These are phyloP conservation scores for Verticillium longisporum DNA, from an alignment of 2,329 filamentous ascomycete species.

Conservation along the genomic window DNA sequence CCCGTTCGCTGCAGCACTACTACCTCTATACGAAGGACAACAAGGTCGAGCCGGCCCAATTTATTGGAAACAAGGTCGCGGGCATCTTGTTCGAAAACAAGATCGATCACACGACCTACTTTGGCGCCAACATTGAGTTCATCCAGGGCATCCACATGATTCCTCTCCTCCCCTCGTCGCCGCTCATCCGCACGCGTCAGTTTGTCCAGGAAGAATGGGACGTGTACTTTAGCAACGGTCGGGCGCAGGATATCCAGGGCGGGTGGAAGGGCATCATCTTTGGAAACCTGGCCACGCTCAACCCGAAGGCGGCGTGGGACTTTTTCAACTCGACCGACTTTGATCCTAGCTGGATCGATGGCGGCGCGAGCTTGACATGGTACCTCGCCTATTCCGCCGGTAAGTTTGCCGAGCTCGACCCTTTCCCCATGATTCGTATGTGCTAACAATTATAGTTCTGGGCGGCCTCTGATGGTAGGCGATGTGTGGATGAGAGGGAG, in stretches of 20 bases:
- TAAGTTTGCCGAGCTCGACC: conserved; percentile 32
- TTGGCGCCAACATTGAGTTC: conserved; percentile 65
- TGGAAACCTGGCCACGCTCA: conserved; percentile 72
- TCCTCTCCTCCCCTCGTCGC: conserved; percentile 62
- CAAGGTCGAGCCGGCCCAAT: conserved; percentile 62
- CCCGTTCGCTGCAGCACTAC: conserved; percentile 68
- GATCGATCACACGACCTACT: conserved; percentile 87
- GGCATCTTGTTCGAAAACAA: conserved; percentile 89
- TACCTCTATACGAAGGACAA: conserved; percentile 74
- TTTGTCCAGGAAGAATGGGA: conserved; percentile 85
- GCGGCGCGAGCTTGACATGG: conserved; percentile 78
- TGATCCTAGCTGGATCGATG: conserved; percentile 65
- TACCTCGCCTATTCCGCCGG: conserved; percentile 75
- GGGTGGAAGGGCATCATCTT: conserved; percentile 85
- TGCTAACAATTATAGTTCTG: not conserved
- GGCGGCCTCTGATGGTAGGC: not conserved
- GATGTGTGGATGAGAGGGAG: not conserved
- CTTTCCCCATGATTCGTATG: not conserved
- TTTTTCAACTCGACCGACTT: conserved; percentile 69
- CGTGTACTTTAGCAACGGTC: conserved; percentile 63
- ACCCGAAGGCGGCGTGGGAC: conserved; percentile 61
- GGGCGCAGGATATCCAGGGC: conserved; percentile 57
- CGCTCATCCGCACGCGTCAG: conserved; percentile 55
- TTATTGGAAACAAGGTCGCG: conserved; percentile 69
- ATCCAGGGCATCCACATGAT: conserved; percentile 80